These are phyloP conservation scores for Gentiana straminea DNA, from an alignment of 257 asterid species.

Conservation along the genomic window DNA sequence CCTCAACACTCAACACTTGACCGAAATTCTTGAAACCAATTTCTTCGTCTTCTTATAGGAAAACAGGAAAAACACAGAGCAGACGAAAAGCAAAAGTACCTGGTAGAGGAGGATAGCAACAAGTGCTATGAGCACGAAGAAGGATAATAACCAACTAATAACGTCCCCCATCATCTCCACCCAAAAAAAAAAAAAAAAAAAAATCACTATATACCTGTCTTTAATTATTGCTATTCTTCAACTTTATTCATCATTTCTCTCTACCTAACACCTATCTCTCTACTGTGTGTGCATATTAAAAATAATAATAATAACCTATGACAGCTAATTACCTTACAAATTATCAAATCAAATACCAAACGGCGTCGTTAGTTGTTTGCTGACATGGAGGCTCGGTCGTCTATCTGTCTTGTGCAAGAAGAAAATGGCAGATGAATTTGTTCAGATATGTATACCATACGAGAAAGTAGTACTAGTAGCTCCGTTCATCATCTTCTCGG, in stretches of 20 bases:
- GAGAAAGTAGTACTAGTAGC: background rate
- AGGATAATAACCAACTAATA: constrained; percentile 62
- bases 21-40: background rate
- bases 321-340: background rate
- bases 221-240: too few relatives aligned
- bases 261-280: too few relatives aligned
- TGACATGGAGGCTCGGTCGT: background rate
- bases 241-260: too few relatives aligned
- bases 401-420: constrained; percentile 11
- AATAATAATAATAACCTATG: too few relatives aligned
- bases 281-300: too few relatives aligned
- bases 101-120: constrained; percentile 55
- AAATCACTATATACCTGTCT: too few relatives aligned
- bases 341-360: background rate
- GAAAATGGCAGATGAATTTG: background rate
- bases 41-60: background rate
- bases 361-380: background rate
- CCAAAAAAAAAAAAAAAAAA: background rate
- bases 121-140: constrained; percentile 47
- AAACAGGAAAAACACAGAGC: background rate
- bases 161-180: constrained; percentile 46
- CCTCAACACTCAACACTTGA: too few relatives aligned
- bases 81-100: constrained; percentile 24
- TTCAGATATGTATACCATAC: too few relatives aligned
- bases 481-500: background rate